phyloP scores from a whole-genome alignment of 257 asterid genomes.

The Euphrasia confusa region DNA sequence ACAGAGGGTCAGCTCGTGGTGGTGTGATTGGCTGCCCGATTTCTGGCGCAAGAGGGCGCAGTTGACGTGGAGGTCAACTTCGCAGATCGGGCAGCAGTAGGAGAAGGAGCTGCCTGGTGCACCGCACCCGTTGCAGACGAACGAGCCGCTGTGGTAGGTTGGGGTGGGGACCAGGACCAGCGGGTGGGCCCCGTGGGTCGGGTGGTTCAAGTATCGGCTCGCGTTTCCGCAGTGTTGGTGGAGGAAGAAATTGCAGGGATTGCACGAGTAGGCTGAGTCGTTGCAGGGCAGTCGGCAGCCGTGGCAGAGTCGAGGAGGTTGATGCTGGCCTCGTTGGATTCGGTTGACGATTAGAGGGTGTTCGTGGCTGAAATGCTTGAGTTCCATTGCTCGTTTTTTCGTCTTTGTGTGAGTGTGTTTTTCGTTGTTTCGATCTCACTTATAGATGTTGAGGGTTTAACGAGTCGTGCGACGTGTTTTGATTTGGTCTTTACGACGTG shows the following conservation, averaged over 20 bases:
- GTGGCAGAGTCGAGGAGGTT: conserved; percentile 30
- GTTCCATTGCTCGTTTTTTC: conserved; percentile 27
- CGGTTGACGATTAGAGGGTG: conserved; percentile 38
- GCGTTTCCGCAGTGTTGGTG: conserved; percentile 74
- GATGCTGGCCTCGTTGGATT: conserved; percentile 30
- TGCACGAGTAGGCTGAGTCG: conserved; percentile 48
- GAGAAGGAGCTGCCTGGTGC: conserved; percentile 46
- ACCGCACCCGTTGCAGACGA: conserved; percentile 57
- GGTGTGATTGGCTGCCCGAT: conserved; percentile 37
- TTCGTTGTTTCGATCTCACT: neutral
- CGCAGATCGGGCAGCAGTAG: conserved; percentile 54
- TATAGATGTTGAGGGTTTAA: neutral
- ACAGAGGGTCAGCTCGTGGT: conserved; percentile 36
- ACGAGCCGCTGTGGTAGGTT: conserved; percentile 60
- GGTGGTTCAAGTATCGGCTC: conserved; percentile 54
- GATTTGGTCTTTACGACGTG: too few relatives aligned
- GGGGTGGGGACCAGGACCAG: conserved; percentile 47
- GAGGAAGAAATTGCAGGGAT: conserved; percentile 59
- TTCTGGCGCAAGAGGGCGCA: conserved; percentile 48
- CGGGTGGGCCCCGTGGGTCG: conserved; percentile 50
- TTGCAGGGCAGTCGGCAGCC: conserved; percentile 37
- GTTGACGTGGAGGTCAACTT: conserved; percentile 55
- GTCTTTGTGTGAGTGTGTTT: too few relatives aligned
- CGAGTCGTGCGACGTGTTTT: too few relatives aligned
- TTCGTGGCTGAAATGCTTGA: conserved; percentile 49